phyloP scores from a whole-genome alignment of 2,329 filamentous ascomycete genomes.

The Fusarium irregulare region DNA sequence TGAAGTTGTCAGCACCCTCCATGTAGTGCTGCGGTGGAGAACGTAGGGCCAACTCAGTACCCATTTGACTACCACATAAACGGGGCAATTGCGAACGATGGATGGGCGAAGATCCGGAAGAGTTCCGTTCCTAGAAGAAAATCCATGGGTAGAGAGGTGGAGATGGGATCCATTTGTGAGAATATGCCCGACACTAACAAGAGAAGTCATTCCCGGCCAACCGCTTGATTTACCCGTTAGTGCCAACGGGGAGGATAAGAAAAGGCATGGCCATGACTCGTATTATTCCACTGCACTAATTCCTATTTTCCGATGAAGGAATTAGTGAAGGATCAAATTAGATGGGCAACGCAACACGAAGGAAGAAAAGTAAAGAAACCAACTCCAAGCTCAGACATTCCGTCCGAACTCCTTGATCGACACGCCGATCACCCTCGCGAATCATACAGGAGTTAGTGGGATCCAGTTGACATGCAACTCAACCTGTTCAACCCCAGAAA shows the following conservation, averaged over 20 bases:
- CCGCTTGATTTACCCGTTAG: neutral
- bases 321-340: neutral
- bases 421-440: slow-evolving; percentile 4
- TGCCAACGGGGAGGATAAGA: neutral
- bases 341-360: neutral
- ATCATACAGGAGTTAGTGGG: neutral
- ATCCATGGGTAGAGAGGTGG: neutral
- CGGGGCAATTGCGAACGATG: neutral
- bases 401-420: neutral
- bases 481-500: neutral
- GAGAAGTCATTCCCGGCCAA: neutral
- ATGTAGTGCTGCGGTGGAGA: neutral
- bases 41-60: neutral
- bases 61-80: neutral
- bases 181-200: neutral
- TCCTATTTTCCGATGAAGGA: neutral
- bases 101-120: slow-evolving; percentile 6
- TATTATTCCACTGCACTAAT: neutral
- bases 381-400: neutral
- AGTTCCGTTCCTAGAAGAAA: neutral
- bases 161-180: neutral
- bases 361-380: neutral
- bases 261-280: neutral
- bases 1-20: neutral
- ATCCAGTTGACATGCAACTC: neutral